Evolutionary conservation across 2,329 filamentous ascomycete species (phyloP).

Genomic region (Drechslerella dactyloides): DNA sequence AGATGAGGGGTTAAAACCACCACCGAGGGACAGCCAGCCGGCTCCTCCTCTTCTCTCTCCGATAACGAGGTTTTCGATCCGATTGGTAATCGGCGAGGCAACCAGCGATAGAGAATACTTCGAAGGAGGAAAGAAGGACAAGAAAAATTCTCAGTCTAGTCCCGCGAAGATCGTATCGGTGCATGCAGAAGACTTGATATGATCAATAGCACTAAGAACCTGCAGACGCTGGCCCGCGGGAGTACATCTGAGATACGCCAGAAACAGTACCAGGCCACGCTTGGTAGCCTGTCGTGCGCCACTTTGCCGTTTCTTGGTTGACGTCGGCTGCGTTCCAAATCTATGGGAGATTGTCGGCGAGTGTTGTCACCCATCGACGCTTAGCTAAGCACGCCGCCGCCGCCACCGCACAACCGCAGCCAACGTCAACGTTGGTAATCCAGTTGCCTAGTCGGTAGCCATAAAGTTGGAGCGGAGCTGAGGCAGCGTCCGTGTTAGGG

Average conservation of each 20-base stretch:
- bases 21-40: constrained; percentile 14
- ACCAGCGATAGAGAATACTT: constrained; percentile 12
- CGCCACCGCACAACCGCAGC: no score
- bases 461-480: background rate
- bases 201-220: no score
- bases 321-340: no score
- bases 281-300: background rate
- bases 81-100: constrained; percentile 38
- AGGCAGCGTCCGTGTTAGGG: no score
- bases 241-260: no score
- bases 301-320: background rate
- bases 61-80: background rate
- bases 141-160: constrained; percentile 15
- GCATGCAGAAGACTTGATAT: no score
- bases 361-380: no score
- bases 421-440: no score
- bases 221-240: no score
- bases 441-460: background rate
- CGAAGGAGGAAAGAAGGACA: constrained; percentile 19
- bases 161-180: no score
- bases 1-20: constrained; percentile 20
- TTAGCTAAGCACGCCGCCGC: no score
- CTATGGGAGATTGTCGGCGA: background rate
- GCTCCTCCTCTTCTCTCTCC: no score
- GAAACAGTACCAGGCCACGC: background rate